Evolutionary conservation across 2,329 filamentous ascomycete species (phyloP), one percentile per base, ranked within the genome.

Genomic region (Dothistroma septosporum): DNA sequence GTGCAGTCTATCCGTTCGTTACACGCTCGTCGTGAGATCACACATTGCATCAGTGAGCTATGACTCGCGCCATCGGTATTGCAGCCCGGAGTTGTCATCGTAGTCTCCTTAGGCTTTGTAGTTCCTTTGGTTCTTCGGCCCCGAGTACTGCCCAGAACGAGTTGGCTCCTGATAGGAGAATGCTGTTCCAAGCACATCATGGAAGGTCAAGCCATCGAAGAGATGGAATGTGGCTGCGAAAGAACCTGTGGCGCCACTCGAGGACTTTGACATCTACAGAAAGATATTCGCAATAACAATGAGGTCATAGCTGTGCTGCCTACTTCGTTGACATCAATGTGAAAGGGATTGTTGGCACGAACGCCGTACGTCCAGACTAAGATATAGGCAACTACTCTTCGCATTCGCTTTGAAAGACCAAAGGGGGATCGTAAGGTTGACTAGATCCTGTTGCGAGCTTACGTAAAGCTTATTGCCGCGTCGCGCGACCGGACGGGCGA

Each of bases 201-300:
- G 53, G 24, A 55, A 21, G 32, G 14, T 4, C 53, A 44, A 35
- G 53, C 53, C 24, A 8, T 55, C 2, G 21, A 2, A 12, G 49
- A 35, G 11, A 8, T 35, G 4, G 32, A 7, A 1, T 33, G 50
- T 2, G 50, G 35, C 31, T 33, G 12, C 53, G 8, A 35, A 55
- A 8, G 1, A 21, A 12, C 32, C 53, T 8, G 21, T 35, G 14
- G 11, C 22, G 22, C 53, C 53, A 19, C 33, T 55, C 11, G 53
- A 55, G 53, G 53, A 55, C 22, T 55, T 55, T 12, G 32, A 41
- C 16, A 19, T 55, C 16, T 28, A 33, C 10, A 35, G 50, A 53
- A 22, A 5, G 19, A 33, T 33, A 9, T 21, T 22, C 48, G 46
- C 24, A 28, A 28, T 6, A 6, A 6, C 24, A 28, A 28, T 28